Evolutionary conservation across 257 asterid genomes (phyloP).

Genomic region (Perilla frutescens): DNA sequence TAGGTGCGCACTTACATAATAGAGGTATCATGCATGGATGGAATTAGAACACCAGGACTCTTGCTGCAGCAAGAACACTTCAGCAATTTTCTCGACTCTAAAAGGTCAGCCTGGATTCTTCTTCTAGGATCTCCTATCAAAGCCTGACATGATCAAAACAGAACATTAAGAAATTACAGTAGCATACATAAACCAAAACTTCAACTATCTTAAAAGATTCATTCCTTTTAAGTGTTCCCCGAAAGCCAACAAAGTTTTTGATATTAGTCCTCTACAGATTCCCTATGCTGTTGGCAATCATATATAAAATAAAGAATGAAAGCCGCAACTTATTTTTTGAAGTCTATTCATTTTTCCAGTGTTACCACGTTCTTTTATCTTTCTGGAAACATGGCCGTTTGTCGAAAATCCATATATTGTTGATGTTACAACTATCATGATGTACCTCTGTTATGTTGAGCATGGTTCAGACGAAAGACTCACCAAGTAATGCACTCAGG

Average conservation of each 20-base stretch:
- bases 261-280: background rate
- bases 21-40: slow-evolving; percentile 86
- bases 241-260: background rate
- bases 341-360: background rate
- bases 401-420: background rate
- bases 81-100: slow-evolving; percentile 70
- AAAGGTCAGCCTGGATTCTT: slow-evolving; percentile 86
- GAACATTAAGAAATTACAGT: slow-evolving; percentile 24
- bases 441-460: background rate
- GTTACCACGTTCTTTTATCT: background rate
- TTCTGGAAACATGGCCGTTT: background rate
- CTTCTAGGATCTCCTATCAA: slow-evolving; percentile 96
- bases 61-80: slow-evolving; percentile 84
- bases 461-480: background rate
- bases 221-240: background rate
- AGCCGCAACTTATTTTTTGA: background rate
- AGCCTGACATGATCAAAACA: slow-evolving; percentile 55
- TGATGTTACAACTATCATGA: background rate
- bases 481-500: background rate
- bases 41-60: slow-evolving; percentile 46
- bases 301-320: background rate
- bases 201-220: slow-evolving; percentile 27
- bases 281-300: background rate
- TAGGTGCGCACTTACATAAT: slow-evolving; percentile 60
- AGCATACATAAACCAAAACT: background rate